Conservation (phyloP, 352 stramenopile species). For the Globisporangium radiosum region DNA sequence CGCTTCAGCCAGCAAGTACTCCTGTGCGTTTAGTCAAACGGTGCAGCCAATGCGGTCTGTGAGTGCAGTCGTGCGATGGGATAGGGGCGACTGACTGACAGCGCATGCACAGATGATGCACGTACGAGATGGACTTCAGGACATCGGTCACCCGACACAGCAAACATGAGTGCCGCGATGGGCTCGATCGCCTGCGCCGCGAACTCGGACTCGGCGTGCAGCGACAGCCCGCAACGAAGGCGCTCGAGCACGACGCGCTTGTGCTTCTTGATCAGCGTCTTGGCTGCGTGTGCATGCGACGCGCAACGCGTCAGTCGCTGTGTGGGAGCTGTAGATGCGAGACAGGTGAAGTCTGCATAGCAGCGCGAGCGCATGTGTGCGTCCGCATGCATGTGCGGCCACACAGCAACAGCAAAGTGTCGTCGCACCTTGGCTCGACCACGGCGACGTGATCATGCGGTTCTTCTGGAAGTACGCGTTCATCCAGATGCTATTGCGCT, state of each 20-base stretch:
- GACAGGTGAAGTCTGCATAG: not conserved
- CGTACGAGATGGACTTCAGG: slow-evolving; percentile 52
- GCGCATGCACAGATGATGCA: too few species aligned
- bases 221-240: slow-evolving; percentile 23
- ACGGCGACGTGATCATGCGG: slow-evolving; percentile 55
- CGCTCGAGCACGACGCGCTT: slow-evolving; percentile 32
- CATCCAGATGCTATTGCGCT: slow-evolving; percentile 74
- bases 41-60: too few species aligned
- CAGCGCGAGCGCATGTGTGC: too few species aligned
- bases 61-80: too few species aligned
- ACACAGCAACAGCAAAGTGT: too few species aligned
- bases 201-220: slow-evolving; percentile 40
- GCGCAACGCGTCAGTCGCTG: not conserved
- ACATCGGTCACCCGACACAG: slow-evolving; percentile 46
- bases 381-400: too few species aligned
- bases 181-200: slow-evolving; percentile 50
- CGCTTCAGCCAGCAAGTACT: slow-evolving; percentile 49
- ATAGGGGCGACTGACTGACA: too few species aligned
- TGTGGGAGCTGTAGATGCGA: not conserved
- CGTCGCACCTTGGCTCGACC: slow-evolving; percentile 39
- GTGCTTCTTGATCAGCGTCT: slow-evolving; percentile 46
- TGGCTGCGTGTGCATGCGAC: slow-evolving; percentile 19
- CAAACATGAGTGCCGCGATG: slow-evolving; percentile 59
- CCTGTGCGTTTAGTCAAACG: slow-evolving; percentile 18
- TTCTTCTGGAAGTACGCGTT: slow-evolving; percentile 79